Evolutionary conservation across 1,284 basidiomycete genomes (phyloP), one percentile per base, ranked within the genome.

Genomic region (Cutaneotrichosporon arboriforme): DNA sequence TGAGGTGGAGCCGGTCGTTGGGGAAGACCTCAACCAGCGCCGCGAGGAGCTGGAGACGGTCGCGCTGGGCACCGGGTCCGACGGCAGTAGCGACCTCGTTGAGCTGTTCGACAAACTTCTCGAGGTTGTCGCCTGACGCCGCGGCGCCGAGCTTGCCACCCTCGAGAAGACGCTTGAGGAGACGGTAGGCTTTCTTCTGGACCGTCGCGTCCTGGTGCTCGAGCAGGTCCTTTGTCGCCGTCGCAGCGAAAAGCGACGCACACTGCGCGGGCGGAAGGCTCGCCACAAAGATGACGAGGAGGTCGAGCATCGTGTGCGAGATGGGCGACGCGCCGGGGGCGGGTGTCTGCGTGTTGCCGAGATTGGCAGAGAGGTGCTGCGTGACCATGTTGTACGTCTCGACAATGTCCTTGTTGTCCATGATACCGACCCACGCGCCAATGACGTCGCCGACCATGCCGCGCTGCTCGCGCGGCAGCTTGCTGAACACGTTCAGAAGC

Each of bases 401-500:
- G 15, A 82, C 78, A 40, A 94, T 80, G 69, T 91, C 88, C 83
- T 83, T 73, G 52, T 84, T 80, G 40, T 82, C 83, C 48, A 92
- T 84, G 59, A 97, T 87, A 8, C 82, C 81, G 21, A 88, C 80
- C 88, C 93, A 98, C n/a, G 81, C 80, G 18, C 80, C 82, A 63
- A 97, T 88, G 34, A 89, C 88, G 51, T 94, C 90, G 36, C 90
- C 88, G n/a, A 97, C 84, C 74, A 84, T 81, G 4, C 84, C 85
- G 44, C 90, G 82, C 42, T 81, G 82, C 59, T 94, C 90, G 42
- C 83, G 80, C 4, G 82, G 82, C 20, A 88, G 83, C 64, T 84
- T 91, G 57, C 87, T 82, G 73, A 97, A 97, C n/a, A 99, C 86
- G 69, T 99, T 97, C 79, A 97, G 94, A 41, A 97, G 79, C 4